Percentiles rank a stretch among this genome's conserved stretches.
These are phyloP conservation scores for Termitomyces sp. DNA, from an alignment of 768 basidiomycete species.

Conservation along the genomic window DNA sequence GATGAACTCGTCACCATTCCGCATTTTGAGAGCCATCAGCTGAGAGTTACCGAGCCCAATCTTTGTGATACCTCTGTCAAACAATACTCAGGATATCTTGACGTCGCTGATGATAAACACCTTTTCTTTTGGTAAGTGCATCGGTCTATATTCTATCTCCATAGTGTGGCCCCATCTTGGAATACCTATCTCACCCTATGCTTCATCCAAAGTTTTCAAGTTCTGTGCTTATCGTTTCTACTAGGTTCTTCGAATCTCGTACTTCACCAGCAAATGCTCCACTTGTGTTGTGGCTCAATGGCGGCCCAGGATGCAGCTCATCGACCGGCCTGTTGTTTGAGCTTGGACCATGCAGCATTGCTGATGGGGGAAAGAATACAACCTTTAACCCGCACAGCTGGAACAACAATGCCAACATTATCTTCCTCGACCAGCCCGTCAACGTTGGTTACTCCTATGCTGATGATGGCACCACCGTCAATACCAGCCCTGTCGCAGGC, in stretches of 20 bases:
- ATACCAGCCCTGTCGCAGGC: constrained; percentile 81
- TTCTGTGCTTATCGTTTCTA: not conserved
- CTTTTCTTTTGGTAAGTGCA: constrained; percentile 78
- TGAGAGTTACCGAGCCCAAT: constrained; percentile 63
- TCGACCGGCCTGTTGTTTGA: constrained; percentile 89
- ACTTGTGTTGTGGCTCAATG: constrained; percentile 88
- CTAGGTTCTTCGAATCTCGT: constrained; percentile 88
- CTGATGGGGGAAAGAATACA: constrained; percentile 64
- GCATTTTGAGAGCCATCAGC: constrained; percentile 43
- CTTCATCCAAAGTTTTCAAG: not conserved
- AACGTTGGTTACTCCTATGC: constrained; percentile 90
- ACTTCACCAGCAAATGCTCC: constrained; percentile 72
- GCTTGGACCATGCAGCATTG: constrained; percentile 82
- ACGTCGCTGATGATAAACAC: constrained; percentile 75
- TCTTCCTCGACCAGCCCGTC: constrained; percentile 80
- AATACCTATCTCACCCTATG: not conserved
- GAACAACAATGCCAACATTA: constrained; percentile 76
- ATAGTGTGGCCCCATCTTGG: not conserved
- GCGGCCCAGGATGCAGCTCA: constrained; percentile 69
- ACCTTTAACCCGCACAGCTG: constrained; percentile 79
- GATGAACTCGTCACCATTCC: constrained; percentile 65
- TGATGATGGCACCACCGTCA: constrained; percentile 68
- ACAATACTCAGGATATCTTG: constrained; percentile 82
- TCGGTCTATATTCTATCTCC: not conserved
- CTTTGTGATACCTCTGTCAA: constrained; percentile 80